Conservation (phyloP, 176 grass and related monocot genomes). For the Oryza glumipatula region DNA sequence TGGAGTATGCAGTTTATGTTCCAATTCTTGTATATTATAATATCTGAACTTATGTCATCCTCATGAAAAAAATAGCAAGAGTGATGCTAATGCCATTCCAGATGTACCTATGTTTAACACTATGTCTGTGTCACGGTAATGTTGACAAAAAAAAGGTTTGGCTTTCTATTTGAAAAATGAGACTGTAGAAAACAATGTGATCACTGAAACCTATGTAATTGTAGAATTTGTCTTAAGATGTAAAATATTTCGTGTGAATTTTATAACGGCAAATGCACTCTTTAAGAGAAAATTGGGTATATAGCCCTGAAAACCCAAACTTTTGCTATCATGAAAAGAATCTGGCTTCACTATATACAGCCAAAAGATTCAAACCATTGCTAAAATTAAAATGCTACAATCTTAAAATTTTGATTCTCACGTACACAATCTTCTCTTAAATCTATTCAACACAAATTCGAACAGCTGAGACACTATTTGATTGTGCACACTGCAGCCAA, state of each 20-base stretch:
- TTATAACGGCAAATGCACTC: not conserved
- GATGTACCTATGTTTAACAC: not conserved
- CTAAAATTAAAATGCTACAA: not conserved
- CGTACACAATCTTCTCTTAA: not conserved
- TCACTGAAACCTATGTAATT: not conserved
- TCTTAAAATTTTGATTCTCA: not conserved
- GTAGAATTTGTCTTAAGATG: not conserved
- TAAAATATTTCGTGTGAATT: not conserved
- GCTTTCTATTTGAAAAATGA: not conserved
- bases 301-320: not conserved
- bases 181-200: not conserved
- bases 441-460: not conserved
- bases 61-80: not conserved
- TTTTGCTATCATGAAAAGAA: not conserved
- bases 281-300: not conserved
- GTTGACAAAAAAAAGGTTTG: not conserved
- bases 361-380: not conserved
- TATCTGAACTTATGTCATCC: slow-evolving; percentile 4
- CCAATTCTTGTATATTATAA: not conserved
- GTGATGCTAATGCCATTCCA: not conserved
- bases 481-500: not conserved
- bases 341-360: not conserved
- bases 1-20: not conserved
- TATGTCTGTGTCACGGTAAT: not conserved
- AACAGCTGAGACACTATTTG: not conserved